Base-by-base conservation (phyloP, 192 early-diverging fungal genomes). In the Cladochytrium replicatum region DNA sequence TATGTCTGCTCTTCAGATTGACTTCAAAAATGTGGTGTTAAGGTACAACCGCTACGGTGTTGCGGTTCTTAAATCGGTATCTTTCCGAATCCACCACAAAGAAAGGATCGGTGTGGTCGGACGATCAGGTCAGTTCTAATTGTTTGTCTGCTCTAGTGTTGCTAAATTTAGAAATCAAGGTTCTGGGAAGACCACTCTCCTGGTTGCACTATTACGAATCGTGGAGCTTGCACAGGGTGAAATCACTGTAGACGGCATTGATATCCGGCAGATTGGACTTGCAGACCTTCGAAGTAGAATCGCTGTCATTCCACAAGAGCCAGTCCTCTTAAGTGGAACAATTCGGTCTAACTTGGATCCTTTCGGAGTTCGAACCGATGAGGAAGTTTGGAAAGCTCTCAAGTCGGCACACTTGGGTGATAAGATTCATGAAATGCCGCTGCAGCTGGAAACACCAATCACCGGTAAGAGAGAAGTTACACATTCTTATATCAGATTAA, bases 321-420 rank as follows among this genome's bases (percentile, higher is more conserved):
- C 72, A 2, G 52, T 75, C 22, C 31, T 75, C n/a, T 81, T 87
- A 54, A 62, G 64, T 8, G 85, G 84, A 4, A 81, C 88, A 0
- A 74, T 93, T 19, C 68, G 86, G 17, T 78, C 70, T 27, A 96
- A 96, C 69, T 59, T 94, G 29, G 89, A 94, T 60, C 91, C 91
- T 6, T 69, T 76, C 43, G 62, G 67, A 19, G 41, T 48, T 2
- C 57, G 63, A 22, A 59, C 52, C 3, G 83, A 86, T 46, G 74
- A 60, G 6, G 79, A 81, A 38, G 63, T 93, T 4, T 79, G 69
- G 72, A 32, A 52, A 8, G 77, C 75, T 0, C 55, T 93, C n/a
- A 60, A 72, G 13, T 47, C 63, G 0, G 80, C 78, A 1, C 74
- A 69, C 0, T 55, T 85, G 0, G 52, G 41, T 6, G 54, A 61